Evolutionary conservation across 1,139 yeast species (phyloP).

Genomic region (Yamadazyma spencermartinsiae): DNA sequence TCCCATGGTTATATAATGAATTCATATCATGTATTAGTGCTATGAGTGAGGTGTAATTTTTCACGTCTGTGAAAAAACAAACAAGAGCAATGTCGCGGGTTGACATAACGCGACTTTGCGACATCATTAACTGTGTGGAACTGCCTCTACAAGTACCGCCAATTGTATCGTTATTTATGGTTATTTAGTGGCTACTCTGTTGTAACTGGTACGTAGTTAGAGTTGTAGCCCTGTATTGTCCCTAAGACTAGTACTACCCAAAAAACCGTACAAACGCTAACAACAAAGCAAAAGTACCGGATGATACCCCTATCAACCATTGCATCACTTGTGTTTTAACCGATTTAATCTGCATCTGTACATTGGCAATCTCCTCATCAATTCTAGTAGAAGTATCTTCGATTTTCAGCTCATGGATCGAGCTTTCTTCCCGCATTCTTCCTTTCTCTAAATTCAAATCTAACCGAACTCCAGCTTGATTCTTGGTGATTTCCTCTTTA

Average conservation of each 20-base stretch:
- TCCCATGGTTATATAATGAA: constrained; percentile 84
- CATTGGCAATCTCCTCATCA: constrained; percentile 92
- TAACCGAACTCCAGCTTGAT: constrained; percentile 85
- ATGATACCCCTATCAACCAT: constrained; percentile 97
- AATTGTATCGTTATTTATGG: too few species aligned
- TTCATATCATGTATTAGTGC: constrained; percentile 51
- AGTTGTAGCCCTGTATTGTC: too few species aligned
- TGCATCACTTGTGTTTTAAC: constrained; percentile 96
- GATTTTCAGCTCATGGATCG: constrained; percentile 88
- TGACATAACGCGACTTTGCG: background rate
- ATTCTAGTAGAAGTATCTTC: constrained; percentile 94
- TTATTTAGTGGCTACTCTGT: too few species aligned
- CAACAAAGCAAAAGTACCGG: constrained; percentile 94
- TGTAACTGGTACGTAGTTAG: too few species aligned
- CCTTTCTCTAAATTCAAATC: constrained; percentile 94
- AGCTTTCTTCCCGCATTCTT: constrained; percentile 88
- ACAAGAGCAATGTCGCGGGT: background rate
- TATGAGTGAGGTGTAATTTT: too few species aligned
- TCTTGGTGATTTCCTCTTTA: constrained; percentile 88
- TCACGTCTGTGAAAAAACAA: background rate
- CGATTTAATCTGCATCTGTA: constrained; percentile 91
- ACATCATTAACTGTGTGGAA: background rate
- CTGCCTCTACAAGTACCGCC: too few species aligned
- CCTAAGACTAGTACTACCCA: constrained; percentile 41
- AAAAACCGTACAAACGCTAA: constrained; percentile 86